These are phyloP conservation scores for Fimicolochytrium jonesii DNA, from an alignment of 192 early-diverging fungal genomes.

Conservation along the genomic window DNA sequence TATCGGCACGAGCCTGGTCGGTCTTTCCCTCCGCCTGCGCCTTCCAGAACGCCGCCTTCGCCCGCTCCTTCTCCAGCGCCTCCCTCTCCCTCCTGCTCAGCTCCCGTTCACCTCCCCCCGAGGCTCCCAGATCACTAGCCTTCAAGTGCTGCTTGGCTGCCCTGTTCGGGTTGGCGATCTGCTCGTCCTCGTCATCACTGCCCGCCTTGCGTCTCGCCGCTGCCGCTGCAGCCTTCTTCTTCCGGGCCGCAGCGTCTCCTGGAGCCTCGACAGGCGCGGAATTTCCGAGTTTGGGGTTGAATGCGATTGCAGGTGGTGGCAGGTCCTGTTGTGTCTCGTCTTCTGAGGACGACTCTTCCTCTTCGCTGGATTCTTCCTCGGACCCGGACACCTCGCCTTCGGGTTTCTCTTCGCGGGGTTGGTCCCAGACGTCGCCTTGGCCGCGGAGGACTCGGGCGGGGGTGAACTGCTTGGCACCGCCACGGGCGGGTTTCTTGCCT, in stretches of 20 bases:
- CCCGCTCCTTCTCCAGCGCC: conserved; percentile 42
- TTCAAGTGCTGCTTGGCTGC: conserved; percentile 27
- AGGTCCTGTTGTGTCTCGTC: conserved; percentile 9
- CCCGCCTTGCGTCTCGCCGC: neutral
- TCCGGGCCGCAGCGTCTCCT: conserved; percentile 23
- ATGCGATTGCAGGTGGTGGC: neutral
- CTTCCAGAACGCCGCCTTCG: conserved; percentile 47
- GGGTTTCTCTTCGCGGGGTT: conserved; percentile 7
- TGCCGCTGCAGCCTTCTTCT: conserved; percentile 26
- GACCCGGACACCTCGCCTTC: neutral
- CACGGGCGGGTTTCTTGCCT: conserved; percentile 56
- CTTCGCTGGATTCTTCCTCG: conserved; percentile 3
- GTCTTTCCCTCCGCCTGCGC: conserved; percentile 51
- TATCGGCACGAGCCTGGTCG: conserved; percentile 47
- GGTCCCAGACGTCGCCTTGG: conserved; percentile 18
- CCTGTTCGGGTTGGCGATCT: conserved; percentile 26
- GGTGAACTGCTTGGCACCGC: conserved; percentile 22
- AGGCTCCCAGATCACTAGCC: conserved; percentile 31
- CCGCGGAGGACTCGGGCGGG: conserved; percentile 24
- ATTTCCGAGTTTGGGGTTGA: conserved; percentile 21
- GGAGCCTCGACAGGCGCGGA: too few relatives aligned
- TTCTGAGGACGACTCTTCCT: conserved; percentile 25
- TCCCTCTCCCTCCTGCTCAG: conserved; percentile 37
- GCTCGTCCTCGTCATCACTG: neutral
- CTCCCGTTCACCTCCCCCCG: conserved; percentile 19